Percentiles rank a stretch among this genome's conserved stretches.
These are phyloP conservation scores for Scalesia atractyloides DNA, from an alignment of 129 eudicot species.

Conservation along the genomic window DNA sequence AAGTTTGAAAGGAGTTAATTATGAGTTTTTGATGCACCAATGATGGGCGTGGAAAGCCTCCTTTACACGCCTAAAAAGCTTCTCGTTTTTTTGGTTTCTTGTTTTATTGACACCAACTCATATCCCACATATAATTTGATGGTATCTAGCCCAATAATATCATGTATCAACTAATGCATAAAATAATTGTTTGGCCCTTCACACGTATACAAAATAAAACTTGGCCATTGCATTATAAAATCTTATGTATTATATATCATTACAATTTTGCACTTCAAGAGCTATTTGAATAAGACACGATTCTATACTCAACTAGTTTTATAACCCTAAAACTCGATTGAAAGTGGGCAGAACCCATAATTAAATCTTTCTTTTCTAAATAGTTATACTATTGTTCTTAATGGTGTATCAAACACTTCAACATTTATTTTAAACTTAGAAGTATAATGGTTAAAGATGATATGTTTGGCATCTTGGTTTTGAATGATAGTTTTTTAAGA, in stretches of 20 bases:
- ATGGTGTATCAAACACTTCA: neutral
- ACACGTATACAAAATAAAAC: neutral
- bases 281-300: too few relatives aligned
- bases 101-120: slow-evolving; percentile 53
- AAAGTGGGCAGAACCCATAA: too few relatives aligned
- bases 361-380: too few relatives aligned
- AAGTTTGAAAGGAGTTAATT: slow-evolving; percentile 33
- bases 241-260: neutral
- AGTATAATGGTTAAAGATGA: neutral
- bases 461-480: too few relatives aligned
- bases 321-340: too few relatives aligned
- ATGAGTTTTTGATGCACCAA: slow-evolving; percentile 46
- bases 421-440: neutral
- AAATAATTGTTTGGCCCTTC: neutral
- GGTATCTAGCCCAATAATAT: neutral
- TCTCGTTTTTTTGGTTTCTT: slow-evolving; percentile 30
- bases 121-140: slow-evolving; percentile 13
- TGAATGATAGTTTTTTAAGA: neutral
- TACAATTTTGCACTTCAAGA: neutral
- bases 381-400: too few relatives aligned
- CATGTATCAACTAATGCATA: neutral
- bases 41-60: slow-evolving; percentile 54
- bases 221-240: neutral
- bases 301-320: too few relatives aligned
- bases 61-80: slow-evolving; percentile 67